Base-by-base conservation (phyloP, 2,329 filamentous ascomycete genomes). In the Fusarium sp. region DNA sequence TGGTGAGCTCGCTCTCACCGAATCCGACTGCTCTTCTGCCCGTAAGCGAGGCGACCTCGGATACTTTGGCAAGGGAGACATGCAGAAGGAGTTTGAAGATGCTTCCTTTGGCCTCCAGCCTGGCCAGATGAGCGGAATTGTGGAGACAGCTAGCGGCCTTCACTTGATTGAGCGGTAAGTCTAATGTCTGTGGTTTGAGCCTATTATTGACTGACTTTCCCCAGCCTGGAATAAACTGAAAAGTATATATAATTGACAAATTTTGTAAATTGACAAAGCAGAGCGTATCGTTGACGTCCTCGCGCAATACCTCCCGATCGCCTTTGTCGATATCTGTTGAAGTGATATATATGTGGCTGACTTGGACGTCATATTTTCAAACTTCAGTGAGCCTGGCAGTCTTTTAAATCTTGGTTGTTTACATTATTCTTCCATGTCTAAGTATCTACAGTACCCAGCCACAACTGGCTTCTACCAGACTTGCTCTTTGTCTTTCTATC, bases 41-140 rank as follows among this genome's bases (percentile, higher is more conserved):
- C 90, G 95, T 78, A 99, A 98, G 88, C 90, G 92, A 75, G 96
- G 96, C 64, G 96, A 99, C 81, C 85, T 99, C 85, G 96, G 96
- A 25, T 97, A 95, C 83, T 99, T 99, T 82, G 95, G 94, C 63
- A 91, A 89, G 78, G 94, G 95, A 33, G 96, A 98, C 79, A 99
- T 99, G 96, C 96, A 99, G 82, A 96, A 95, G 86, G 96, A 98
- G 84, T 99, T 99, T 80, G 96, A 99, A 85, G 94, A 98, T 64
- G 95, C 95, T 9, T 93, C 96, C 3, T 99, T 99, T 84, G 92
- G 89, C n/a, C 87, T 99, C 62, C 89, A 95, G 82, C 92, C 92
- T 5, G 95, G 95, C 38, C 90, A 98, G 83, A 91, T 98, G 79
- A 98, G 95, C 83, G 87, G 89, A 52, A 88, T 98, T 42, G 93